Evolutionary conservation across 805 yeast species (phyloP).

Genomic region (Candida schatavii): DNA sequence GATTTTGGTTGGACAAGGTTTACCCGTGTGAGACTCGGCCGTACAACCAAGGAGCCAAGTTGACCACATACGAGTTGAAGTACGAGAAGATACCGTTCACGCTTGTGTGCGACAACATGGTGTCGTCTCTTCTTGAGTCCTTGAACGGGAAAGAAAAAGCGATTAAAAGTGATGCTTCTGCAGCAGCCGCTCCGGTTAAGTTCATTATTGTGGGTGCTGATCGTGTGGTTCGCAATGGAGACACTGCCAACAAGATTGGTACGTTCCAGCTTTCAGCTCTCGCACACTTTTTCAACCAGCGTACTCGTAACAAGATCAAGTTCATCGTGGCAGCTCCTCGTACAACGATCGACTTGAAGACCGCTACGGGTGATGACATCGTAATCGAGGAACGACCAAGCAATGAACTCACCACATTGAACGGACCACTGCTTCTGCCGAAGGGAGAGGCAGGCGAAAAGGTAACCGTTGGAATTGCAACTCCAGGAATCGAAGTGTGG

Average conservation of each 20-base stretch:
- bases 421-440: constrained; percentile 48
- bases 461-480: constrained; percentile 72
- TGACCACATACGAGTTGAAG: constrained; percentile 87
- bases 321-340: constrained; percentile 95
- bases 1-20: constrained; percentile 61
- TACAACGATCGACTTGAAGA: constrained; percentile 77
- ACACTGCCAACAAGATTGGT: constrained; percentile 95
- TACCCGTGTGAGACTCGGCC: constrained; percentile 95
- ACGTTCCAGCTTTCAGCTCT: constrained; percentile 83
- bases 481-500: constrained; percentile 85
- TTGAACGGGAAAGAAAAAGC: constrained; percentile 26
- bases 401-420: constrained; percentile 70
- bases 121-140: constrained; percentile 64
- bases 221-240: constrained; percentile 89
- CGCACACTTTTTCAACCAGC: constrained; percentile 48
- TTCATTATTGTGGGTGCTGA: constrained; percentile 95
- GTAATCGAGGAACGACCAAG: constrained; percentile 86
- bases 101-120: constrained; percentile 88
- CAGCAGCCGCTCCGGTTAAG: constrained; percentile 62
- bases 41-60: constrained; percentile 91
- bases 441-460: constrained; percentile 29
- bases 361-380: constrained; percentile 68
- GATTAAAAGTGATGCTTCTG: constrained; percentile 6
- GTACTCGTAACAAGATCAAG: constrained; percentile 50
- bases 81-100: constrained; percentile 87